These are phyloP conservation scores for Escallonia herrerae DNA, from an alignment of 129 eudicot genomes.

Conservation along the genomic window DNA sequence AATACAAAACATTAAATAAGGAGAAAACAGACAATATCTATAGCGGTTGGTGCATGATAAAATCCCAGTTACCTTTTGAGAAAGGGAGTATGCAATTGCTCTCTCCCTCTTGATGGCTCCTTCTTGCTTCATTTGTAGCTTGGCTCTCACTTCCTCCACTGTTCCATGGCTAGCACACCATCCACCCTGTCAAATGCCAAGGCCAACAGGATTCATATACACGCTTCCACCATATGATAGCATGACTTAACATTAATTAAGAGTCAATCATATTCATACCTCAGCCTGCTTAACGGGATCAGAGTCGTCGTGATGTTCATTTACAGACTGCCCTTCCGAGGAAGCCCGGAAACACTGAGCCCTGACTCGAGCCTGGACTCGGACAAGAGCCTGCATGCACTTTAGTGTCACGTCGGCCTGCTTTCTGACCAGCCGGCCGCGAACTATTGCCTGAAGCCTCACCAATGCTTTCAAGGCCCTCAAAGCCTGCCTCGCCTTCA, in stretches of 20 bases:
- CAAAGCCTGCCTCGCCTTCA: slow-evolving; percentile 82
- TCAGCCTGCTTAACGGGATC: slow-evolving; percentile 47
- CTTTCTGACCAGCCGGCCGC: slow-evolving; percentile 87
- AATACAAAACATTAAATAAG: neutral
- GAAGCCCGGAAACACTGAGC: slow-evolving; percentile 42
- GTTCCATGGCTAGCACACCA: slow-evolving; percentile 85
- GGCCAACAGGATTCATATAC: neutral
- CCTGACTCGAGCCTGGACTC: slow-evolving; percentile 73
- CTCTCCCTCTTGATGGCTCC: slow-evolving; percentile 77
- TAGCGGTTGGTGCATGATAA: no score
- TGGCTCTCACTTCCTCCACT: slow-evolving; percentile 50
- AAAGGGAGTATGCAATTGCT: slow-evolving; percentile 57
- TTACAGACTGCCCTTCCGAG: slow-evolving; percentile 11
- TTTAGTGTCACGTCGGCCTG: slow-evolving; percentile 82
- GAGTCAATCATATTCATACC: slow-evolving; percentile 27
- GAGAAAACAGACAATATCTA: no score
- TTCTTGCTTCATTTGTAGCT: slow-evolving; percentile 72
- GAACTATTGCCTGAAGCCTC: slow-evolving; percentile 84
- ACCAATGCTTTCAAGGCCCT: slow-evolving; percentile 83
- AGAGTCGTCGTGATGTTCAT: slow-evolving; percentile 8
- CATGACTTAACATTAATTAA: neutral
- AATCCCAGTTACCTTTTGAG: slow-evolving; percentile 50
- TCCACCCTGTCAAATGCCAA: slow-evolving; percentile 37
- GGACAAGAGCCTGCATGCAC: slow-evolving; percentile 98
- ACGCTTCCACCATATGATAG: neutral